Evolutionary conservation across 2,329 filamentous ascomycete species (phyloP), one percentile per base, ranked within the genome.

Genomic region (Aspergillus sp.): DNA sequence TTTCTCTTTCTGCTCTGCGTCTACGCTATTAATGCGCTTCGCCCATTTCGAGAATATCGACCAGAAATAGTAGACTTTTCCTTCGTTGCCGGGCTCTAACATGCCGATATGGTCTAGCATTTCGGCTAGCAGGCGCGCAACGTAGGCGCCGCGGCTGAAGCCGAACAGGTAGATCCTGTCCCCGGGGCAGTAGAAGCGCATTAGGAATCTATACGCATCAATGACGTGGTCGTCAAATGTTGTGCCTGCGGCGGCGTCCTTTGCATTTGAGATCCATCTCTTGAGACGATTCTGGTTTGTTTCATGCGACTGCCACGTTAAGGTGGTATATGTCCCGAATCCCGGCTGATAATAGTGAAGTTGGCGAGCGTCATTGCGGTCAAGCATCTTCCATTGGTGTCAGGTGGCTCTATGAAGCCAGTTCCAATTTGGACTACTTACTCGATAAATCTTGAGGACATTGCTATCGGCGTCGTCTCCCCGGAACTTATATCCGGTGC

Each of bases 1-100:
- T 19, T 45, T 45, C 33, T 45, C 24, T 17, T 19, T 32, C 44
- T 45, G 44, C 9, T 45, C 44, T 1, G 19, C 47, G 35, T 48
- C 46, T 8, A 17, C 46, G 36, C 7, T 41, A 20, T 48, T 48
- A 35, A 19, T 22, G 40, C 46, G 40, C 42, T 48, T 48, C 22
- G 46, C 46, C 51, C 51, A 90, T 65, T 86, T 83, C 7, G 85
- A 81, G 62, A 90, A 91, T 0, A 87, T 86, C 19, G 40, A 19
- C 87, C 88, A 91, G 0, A 87, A 88, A 65, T 92, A 92, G 6
- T 79, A 76, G 45, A 89, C 83, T 85, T 91, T 87, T 60, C 91
- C 89, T 65, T 92, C 87, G 61, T 93, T 93, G 5, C 88, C 87
- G 50, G 87, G 84, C 2, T 83, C 85, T 11, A 92, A 74, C 0